Evolutionary conservation across 176 grass and related monocot genomes (phyloP).

Genomic region (Bolboschoenus planiculmis): DNA sequence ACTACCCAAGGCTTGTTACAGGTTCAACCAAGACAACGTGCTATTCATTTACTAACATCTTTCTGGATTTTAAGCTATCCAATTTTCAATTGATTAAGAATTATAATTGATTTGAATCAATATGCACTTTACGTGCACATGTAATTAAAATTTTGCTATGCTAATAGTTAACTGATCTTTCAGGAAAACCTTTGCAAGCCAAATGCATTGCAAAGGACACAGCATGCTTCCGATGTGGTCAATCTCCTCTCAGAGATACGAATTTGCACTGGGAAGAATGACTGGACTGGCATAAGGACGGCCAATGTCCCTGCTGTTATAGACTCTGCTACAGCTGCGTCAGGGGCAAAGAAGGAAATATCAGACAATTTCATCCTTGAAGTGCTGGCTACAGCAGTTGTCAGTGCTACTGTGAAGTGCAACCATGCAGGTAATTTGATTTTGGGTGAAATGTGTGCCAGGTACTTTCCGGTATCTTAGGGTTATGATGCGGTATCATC

Average conservation of each 20-base stretch:
- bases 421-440: conserved; percentile 63
- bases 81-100: not conserved
- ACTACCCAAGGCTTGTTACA: conserved; percentile 98
- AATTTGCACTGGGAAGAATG: conserved; percentile 94
- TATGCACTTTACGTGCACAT: not conserved
- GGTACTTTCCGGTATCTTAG: not conserved
- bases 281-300: conserved; percentile 95
- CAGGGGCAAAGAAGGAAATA: conserved; percentile 87
- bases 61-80: not conserved
- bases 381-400: conserved; percentile 97
- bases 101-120: not conserved
- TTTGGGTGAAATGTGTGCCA: not conserved
- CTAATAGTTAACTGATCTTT: not conserved
- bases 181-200: conserved; percentile 99
- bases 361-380: conserved; percentile 80
- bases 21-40: conserved; percentile 35
- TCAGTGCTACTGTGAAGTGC: conserved; percentile 91
- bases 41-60: not conserved
- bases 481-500: not conserved
- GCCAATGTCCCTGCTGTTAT: conserved; percentile 91
- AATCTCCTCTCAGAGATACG: conserved; percentile 98
- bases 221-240: conserved; percentile 97
- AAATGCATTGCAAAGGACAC: conserved; percentile 89
- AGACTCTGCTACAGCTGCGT: conserved; percentile 94
- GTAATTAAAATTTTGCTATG: not conserved